Percentiles rank a stretch among this genome's conserved stretches.
phyloP scores from a whole-genome alignment of 345 rosid species.

The Linum tenue region DNA sequence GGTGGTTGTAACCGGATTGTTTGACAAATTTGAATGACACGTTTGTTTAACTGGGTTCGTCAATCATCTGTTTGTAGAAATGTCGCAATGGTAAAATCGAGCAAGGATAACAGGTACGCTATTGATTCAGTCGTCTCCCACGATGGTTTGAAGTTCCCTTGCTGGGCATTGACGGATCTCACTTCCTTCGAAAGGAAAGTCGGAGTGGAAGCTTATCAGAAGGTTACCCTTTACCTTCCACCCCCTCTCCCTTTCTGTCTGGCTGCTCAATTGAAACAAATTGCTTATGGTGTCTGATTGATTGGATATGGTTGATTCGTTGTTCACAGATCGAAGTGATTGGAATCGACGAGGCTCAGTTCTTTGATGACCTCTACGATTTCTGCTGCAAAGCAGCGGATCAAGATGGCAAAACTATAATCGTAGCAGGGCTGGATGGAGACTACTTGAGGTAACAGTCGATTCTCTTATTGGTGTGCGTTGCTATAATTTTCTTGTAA shows the following conservation, averaged over 20 bases:
- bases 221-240: conserved; percentile 22
- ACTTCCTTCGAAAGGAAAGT: conserved; percentile 39
- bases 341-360: conserved; percentile 92
- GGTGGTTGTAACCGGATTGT: neutral
- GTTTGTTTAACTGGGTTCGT: neutral
- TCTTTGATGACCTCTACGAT: conserved; percentile 84
- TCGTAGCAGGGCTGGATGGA: conserved; percentile 81
- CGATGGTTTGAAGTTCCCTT: conserved; percentile 68
- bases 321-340: conserved; percentile 69
- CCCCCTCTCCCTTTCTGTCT: neutral
- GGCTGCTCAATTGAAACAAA: no score
- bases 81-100: conserved; percentile 71
- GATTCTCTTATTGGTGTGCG: no score
- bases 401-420: conserved; percentile 59
- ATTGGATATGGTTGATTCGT: neutral
- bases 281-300: neutral
- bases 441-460: conserved; percentile 65
- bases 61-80: conserved; percentile 26
- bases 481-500: no score
- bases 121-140: conserved; percentile 70
- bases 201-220: conserved; percentile 54
- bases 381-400: conserved; percentile 88
- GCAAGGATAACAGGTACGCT: conserved; percentile 69
- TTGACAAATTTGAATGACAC: neutral
- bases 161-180: conserved; percentile 75